These are phyloP conservation scores for Moniliophthora roreri DNA, from an alignment of 1,284 basidiomycete genomes.

Conservation along the genomic window DNA sequence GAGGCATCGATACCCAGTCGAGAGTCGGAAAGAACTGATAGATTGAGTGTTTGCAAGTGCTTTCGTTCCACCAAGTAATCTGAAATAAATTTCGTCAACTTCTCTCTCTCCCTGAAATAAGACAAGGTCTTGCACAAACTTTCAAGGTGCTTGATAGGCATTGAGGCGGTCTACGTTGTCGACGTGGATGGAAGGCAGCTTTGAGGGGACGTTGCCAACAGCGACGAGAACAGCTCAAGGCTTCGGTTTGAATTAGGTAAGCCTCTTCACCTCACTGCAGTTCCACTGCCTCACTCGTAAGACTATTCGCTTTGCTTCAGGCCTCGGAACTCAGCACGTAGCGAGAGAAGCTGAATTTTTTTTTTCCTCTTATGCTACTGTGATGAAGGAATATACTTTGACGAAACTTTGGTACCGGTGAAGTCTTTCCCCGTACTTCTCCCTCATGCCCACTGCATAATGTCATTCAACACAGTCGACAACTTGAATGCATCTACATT, in stretches of 20 bases:
- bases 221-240: not conserved
- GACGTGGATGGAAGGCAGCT: constrained; percentile 9
- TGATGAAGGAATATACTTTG: too few relatives aligned
- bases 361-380: too few relatives aligned
- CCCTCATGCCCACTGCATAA: too few relatives aligned
- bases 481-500: too few relatives aligned
- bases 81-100: constrained; percentile 29
- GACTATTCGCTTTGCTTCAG: too few relatives aligned
- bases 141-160: constrained; percentile 46
- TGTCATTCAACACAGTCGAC: too few relatives aligned
- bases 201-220: constrained; percentile 16
- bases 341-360: too few relatives aligned
- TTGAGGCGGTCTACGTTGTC: constrained; percentile 18
- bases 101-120: not conserved
- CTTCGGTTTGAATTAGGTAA: not conserved
- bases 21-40: constrained; percentile 86
- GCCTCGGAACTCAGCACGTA: too few relatives aligned
- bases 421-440: too few relatives aligned
- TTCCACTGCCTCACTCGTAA: not conserved
- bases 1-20: constrained; percentile 97
- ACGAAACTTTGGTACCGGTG: too few relatives aligned
- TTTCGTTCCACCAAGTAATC: constrained; percentile 87
- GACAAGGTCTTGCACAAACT: constrained; percentile 21
- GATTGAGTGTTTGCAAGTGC: constrained; percentile 80
- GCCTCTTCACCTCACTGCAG: not conserved